A percentile compares a stretch with the other conserved stretches of the same genome.
Evolutionary conservation across 2,329 filamentous ascomycete species (phyloP).

Genomic region (Colletotrichum tofieldiae): DNA sequence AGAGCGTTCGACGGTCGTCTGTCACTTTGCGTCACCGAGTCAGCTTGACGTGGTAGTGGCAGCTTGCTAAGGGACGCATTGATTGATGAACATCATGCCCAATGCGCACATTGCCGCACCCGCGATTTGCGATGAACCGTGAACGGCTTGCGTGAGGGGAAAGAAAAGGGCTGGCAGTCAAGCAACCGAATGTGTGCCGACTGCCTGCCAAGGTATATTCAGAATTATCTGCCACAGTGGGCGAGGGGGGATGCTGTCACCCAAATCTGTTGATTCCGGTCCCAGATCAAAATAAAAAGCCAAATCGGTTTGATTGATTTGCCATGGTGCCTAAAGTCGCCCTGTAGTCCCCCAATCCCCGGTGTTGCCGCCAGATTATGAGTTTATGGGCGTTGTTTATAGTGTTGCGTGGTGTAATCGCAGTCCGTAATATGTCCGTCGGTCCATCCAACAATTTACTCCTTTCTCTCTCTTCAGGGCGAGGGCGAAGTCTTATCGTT

Average conservation of each 20-base stretch:
- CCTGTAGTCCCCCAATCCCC: slow-evolving; percentile 26
- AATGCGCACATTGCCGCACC: background rate
- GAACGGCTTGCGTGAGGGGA: background rate
- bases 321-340: slow-evolving; percentile 30
- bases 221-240: slow-evolving; percentile 38
- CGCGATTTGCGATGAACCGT: background rate
- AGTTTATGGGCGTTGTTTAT: slow-evolving; percentile 22
- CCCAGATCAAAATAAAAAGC: slow-evolving; percentile 23
- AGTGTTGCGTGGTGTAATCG: slow-evolving; percentile 16
- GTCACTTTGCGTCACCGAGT: background rate
- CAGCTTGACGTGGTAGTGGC: slow-evolving; percentile 25
- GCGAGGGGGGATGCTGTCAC: slow-evolving; percentile 28
- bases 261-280: slow-evolving; percentile 15
- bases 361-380: slow-evolving; percentile 32
- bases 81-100: background rate
- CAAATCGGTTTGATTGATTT: slow-evolving; percentile 34
- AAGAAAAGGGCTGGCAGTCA: slow-evolving; percentile 16
- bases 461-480: slow-evolving; percentile 6
- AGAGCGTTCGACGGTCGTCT: background rate
- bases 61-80: slow-evolving; percentile 7
- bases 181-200: background rate
- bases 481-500: slow-evolving; percentile 26
- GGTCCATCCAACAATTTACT: slow-evolving; percentile 4
- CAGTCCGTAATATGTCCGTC: slow-evolving; percentile 18
- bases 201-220: slow-evolving; percentile 34